phyloP scores from a whole-genome alignment of 2,329 filamentous ascomycete genomes.

The Claviceps citrina region DNA sequence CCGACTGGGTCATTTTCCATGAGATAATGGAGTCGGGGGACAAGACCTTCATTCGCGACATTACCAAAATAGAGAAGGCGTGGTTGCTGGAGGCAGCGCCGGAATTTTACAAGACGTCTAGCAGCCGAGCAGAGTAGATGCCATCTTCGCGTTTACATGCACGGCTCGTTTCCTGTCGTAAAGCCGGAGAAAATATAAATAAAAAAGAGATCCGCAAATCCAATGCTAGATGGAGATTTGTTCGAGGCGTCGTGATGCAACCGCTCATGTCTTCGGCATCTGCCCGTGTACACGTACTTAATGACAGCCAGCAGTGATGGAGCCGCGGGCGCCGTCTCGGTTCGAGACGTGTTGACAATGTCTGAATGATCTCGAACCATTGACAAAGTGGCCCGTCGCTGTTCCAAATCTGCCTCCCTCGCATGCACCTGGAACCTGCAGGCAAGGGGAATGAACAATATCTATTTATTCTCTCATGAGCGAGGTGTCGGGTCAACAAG shows the following conservation, averaged over 20 bases:
- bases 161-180: no score
- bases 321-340: no score
- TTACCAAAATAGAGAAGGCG: constrained; percentile 85
- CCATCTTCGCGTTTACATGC: no score
- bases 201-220: no score
- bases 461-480: not conserved
- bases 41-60: constrained; percentile 80
- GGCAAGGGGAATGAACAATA: not conserved
- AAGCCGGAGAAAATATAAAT: not conserved
- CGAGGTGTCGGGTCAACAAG: not conserved
- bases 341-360: not conserved
- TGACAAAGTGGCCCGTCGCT: not conserved
- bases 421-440: no score
- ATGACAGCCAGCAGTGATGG: no score
- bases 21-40: constrained; percentile 78
- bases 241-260: no score
- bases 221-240: no score
- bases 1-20: constrained; percentile 91
- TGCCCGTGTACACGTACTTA: no score
- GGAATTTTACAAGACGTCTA: constrained; percentile 56
- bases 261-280: no score
- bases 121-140: constrained; percentile 12
- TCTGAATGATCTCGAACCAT: not conserved
- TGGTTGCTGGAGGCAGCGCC: constrained; percentile 85
- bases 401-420: not conserved